These are phyloP conservation scores for Clathrus columnatus DNA, from an alignment of 768 basidiomycete genomes.

Conservation along the genomic window DNA sequence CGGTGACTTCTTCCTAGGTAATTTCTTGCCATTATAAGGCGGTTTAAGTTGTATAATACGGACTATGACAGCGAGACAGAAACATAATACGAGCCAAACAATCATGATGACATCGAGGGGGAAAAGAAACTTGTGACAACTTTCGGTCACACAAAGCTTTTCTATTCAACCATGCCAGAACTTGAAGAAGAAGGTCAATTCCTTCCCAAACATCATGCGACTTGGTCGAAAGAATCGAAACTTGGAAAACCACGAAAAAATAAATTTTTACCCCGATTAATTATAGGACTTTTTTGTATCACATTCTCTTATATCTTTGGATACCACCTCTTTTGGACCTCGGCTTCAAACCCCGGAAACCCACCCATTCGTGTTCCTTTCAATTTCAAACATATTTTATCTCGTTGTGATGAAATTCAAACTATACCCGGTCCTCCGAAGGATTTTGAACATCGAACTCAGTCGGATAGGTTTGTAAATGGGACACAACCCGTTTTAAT, in stretches of 20 bases:
- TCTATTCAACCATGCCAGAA: too few species aligned
- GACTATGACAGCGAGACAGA: background rate
- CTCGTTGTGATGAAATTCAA: background rate
- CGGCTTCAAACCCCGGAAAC: background rate
- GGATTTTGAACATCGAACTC: slow-evolving; percentile 38
- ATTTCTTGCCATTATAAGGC: background rate
- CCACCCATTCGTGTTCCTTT: background rate
- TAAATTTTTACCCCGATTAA: background rate
- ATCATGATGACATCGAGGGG: background rate
- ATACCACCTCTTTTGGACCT: background rate
- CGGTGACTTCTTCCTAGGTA: background rate
- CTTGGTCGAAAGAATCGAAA: background rate
- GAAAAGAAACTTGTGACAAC: too few species aligned
- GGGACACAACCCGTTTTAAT: slow-evolving; percentile 60
- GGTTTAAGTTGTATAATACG: background rate
- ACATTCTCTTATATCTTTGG: background rate
- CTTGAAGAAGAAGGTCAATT: background rate
- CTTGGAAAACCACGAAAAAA: background rate
- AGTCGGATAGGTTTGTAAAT: slow-evolving; percentile 57
- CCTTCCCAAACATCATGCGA: background rate
- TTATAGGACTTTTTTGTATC: background rate
- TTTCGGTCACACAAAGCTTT: too few species aligned
- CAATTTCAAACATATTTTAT: background rate
- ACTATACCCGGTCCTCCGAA: slow-evolving; percentile 34
- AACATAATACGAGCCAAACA: background rate